A percentile compares a stretch with the other conserved stretches of the same genome.
phyloP scores from a whole-genome alignment of 1,139 yeast species.

The Protomyces arabidopsidicola region DNA sequence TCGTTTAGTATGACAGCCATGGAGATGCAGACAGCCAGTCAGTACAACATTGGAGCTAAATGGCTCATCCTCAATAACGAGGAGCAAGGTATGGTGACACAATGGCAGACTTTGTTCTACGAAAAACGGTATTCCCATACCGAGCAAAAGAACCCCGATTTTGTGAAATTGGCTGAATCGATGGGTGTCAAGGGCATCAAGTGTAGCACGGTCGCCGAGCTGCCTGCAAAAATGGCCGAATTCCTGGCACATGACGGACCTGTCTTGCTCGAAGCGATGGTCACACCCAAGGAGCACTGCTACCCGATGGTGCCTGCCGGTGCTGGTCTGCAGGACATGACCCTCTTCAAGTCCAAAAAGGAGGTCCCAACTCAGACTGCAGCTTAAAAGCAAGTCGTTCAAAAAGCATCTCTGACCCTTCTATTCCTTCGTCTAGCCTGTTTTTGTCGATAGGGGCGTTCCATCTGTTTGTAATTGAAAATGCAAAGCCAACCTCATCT shows the following conservation, averaged over 20 bases:
- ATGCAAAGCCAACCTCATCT: not conserved
- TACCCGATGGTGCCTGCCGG: constrained; percentile 99
- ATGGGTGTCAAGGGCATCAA: constrained; percentile 87
- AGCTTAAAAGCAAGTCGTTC: not conserved
- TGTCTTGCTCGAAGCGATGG: constrained; percentile 79
- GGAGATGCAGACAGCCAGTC: constrained; percentile 90
- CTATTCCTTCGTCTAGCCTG: not conserved
- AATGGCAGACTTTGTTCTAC: constrained; percentile 96
- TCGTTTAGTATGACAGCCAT: constrained; percentile 94
- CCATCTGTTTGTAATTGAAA: not conserved
- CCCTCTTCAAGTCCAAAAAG: constrained; percentile 20
- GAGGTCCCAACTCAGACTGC: constrained; percentile 4
- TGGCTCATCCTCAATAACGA: constrained; percentile 86
- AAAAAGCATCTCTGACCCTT: not conserved
- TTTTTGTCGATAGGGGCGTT: not conserved
- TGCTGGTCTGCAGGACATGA: constrained; percentile 73
- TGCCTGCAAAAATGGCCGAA: constrained; percentile 58
- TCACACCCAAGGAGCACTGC: constrained; percentile 95
- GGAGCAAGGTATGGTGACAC: constrained; percentile 99
- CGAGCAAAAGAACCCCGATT: constrained; percentile 81
- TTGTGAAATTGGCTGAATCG: constrained; percentile 85
- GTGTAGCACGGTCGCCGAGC: constrained; percentile 62
- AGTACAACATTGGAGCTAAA: constrained; percentile 86
- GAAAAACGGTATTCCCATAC: constrained; percentile 96
- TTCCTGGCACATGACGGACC: constrained; percentile 76